Percentiles rank a stretch among this genome's conserved stretches.
phyloP scores from a whole-genome alignment of 768 basidiomycete genomes.

The Chalciporus sphaerocephalus region DNA sequence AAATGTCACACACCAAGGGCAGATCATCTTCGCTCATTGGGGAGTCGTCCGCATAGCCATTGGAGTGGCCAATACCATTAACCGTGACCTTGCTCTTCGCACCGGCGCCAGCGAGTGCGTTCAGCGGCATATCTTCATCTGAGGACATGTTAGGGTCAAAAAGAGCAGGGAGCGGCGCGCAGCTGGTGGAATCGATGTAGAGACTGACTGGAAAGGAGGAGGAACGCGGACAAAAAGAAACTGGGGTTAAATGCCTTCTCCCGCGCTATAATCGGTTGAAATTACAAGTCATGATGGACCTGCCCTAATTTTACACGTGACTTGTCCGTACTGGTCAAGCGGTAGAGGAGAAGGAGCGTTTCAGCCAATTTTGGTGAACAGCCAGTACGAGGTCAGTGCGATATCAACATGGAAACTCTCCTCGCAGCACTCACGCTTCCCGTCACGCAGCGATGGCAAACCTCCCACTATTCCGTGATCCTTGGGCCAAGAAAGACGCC shows the following conservation, averaged over 20 bases:
- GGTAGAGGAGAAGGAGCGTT: constrained; percentile 3
- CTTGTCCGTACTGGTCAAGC: not conserved
- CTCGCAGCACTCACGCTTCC: constrained; percentile 10
- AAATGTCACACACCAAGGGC: constrained; percentile 54
- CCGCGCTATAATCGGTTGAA: constrained; percentile 19
- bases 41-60: constrained; percentile 37
- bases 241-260: constrained; percentile 27
- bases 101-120: constrained; percentile 34
- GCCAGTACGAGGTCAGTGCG: constrained; percentile 18
- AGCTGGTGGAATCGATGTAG: not conserved
- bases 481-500: constrained; percentile 90
- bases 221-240: constrained; percentile 29
- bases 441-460: constrained; percentile 47
- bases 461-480: constrained; percentile 80
- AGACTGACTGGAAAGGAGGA: constrained; percentile 12
- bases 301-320: constrained; percentile 50
- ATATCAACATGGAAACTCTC: not conserved
- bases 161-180: constrained; percentile 8
- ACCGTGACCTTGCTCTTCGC: constrained; percentile 42
- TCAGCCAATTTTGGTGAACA: constrained; percentile 8
- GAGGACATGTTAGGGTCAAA: constrained; percentile 47
- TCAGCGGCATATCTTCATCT: constrained; percentile 56
- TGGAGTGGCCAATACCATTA: constrained; percentile 41
- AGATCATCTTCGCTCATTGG: constrained; percentile 68
- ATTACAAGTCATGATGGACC: constrained; percentile 44